These are phyloP conservation scores for Ostreobium quekettii DNA, from an alignment of 139 green algal genomes.

Conservation along the genomic window DNA sequence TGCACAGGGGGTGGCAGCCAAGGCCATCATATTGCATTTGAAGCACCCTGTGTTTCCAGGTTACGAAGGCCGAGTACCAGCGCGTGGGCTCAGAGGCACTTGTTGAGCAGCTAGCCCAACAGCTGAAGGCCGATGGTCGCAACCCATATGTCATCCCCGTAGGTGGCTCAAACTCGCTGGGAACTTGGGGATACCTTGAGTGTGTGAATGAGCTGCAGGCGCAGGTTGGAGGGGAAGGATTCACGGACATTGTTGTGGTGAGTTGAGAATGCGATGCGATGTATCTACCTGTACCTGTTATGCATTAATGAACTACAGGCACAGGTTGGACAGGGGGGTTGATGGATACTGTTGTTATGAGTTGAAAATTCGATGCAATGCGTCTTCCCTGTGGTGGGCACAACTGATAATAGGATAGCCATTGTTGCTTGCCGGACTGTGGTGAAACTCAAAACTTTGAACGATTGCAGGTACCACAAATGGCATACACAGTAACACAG, in stretches of 20 bases:
- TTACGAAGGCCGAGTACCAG: slow-evolving; percentile 89
- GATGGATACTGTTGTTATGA: no score
- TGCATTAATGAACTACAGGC: no score
- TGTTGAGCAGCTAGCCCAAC: slow-evolving; percentile 32
- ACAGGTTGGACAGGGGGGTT: no score
- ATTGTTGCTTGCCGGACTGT: no score
- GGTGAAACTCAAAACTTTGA: no score
- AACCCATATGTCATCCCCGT: slow-evolving; percentile 87
- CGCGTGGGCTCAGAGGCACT: slow-evolving; percentile 46
- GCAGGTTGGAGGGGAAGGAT: slow-evolving; percentile 32
- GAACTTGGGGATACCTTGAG: slow-evolving; percentile 83
- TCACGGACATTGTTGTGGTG: slow-evolving; percentile 74
- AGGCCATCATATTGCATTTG: no score
- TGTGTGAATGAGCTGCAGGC: slow-evolving; percentile 61
- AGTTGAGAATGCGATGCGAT: neutral
- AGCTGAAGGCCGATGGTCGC: slow-evolving; percentile 54
- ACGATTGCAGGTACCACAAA: no score
- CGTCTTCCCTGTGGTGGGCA: no score
- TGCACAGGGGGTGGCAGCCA: no score
- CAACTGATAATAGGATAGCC: no score
- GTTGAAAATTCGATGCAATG: no score
- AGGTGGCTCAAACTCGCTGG: slow-evolving; percentile 72
- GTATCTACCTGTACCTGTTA: neutral
- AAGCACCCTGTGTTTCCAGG: slow-evolving; percentile 25
- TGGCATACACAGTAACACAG: no score